Evolutionary conservation across 129 eudicot species (phyloP).

Genomic region (Flaveria linearis): DNA sequence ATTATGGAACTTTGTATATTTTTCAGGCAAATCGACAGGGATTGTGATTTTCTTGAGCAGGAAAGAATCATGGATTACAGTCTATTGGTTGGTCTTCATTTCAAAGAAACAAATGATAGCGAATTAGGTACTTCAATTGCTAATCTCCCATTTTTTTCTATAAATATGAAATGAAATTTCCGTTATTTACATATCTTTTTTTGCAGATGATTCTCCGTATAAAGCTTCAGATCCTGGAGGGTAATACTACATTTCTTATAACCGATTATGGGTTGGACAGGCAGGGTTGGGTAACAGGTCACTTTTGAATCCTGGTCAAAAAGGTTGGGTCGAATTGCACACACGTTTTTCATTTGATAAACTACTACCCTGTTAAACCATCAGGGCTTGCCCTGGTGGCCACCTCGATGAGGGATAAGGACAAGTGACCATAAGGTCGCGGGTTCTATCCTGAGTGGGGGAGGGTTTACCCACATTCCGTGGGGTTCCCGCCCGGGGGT

Average conservation of each 20-base stretch:
- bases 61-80: constrained; percentile 98
- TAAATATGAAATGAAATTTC: neutral
- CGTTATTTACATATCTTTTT: neutral
- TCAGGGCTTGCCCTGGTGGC: no score
- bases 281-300: neutral
- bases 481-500: no score
- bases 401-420: no score
- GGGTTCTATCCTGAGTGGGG: no score
- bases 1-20: neutral
- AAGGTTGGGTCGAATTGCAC: neutral
- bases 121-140: constrained; percentile 48
- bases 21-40: constrained; percentile 85
- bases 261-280: neutral
- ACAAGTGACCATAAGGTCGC: no score
- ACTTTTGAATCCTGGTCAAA: neutral
- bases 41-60: constrained; percentile 89
- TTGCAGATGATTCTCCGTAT: constrained; percentile 46
- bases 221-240: constrained; percentile 67
- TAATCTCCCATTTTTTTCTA: constrained; percentile 25
- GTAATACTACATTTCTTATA: constrained; percentile 40
- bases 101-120: constrained; percentile 58
- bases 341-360: neutral
- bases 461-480: no score
- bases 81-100: constrained; percentile 87
- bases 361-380: neutral